Percentiles rank a stretch among this genome's conserved stretches.
These are phyloP conservation scores for Jackrogersella multiformis DNA, from an alignment of 495 filamentous ascomycete species.

Conservation along the genomic window DNA sequence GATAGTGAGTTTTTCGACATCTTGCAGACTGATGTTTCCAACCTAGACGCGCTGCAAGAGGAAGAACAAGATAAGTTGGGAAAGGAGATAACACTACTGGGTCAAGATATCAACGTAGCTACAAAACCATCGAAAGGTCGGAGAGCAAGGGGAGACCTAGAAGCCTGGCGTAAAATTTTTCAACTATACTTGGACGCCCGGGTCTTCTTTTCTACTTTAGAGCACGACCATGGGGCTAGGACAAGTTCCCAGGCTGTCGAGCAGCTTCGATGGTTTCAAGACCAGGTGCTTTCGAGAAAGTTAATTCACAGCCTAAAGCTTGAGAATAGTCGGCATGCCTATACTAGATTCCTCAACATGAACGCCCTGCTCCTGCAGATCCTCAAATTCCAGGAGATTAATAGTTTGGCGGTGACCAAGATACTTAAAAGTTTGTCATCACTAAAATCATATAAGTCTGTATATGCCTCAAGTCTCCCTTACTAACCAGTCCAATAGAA, in stretches of 20 bases:
- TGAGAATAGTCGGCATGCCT: conserved; percentile 62
- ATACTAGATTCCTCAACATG: conserved; percentile 69
- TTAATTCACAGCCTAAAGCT: conserved; percentile 66
- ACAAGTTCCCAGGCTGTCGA: conserved; percentile 61
- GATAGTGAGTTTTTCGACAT: conserved; percentile 75
- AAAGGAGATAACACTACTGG: conserved; percentile 62
- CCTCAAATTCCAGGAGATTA: conserved; percentile 78
- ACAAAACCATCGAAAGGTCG: conserved; percentile 63
- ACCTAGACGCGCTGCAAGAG: conserved; percentile 67
- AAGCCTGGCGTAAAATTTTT: conserved; percentile 77
- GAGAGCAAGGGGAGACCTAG: conserved; percentile 68
- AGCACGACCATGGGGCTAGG: conserved; percentile 66
- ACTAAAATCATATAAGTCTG: background rate
- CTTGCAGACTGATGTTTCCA: conserved; percentile 67
- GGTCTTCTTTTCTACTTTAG: conserved; percentile 77
- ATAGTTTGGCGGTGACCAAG: conserved; percentile 72
- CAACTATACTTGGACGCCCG: conserved; percentile 72
- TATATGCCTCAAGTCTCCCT: background rate
- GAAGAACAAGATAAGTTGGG: conserved; percentile 65
- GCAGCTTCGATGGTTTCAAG: conserved; percentile 67
- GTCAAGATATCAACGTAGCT: conserved; percentile 63
- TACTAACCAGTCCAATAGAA: conserved; percentile 57
- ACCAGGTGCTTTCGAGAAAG: conserved; percentile 61
- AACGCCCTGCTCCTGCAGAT: conserved; percentile 72
- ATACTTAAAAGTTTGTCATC: conserved; percentile 75